Evolutionary conservation across 2,329 filamentous ascomycete genomes (phyloP).

Genomic region (Knoxdaviesia capensis): DNA sequence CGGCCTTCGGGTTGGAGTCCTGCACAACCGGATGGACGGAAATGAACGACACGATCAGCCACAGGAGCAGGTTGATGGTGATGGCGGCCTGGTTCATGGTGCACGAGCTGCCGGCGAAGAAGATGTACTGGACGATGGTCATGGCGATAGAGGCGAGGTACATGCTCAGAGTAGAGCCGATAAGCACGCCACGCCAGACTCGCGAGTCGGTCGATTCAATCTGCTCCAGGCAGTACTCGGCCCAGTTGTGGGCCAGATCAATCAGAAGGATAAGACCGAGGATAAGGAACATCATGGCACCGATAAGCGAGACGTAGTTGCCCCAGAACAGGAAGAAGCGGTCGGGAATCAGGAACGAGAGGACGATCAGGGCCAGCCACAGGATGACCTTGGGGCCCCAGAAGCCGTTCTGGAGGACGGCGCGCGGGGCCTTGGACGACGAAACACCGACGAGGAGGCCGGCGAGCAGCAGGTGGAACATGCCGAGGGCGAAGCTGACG

Average conservation of each 20-base stretch:
- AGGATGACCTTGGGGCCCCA: constrained; percentile 92
- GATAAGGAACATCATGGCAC: constrained; percentile 83
- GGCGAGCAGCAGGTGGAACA: constrained; percentile 81
- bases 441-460: constrained; percentile 70
- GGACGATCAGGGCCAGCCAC: constrained; percentile 70
- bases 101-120: constrained; percentile 68
- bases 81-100: constrained; percentile 95
- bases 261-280: constrained; percentile 83
- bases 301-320: constrained; percentile 74
- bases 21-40: constrained; percentile 84
- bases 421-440: constrained; percentile 71
- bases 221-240: constrained; percentile 83
- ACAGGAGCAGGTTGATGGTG: constrained; percentile 75
- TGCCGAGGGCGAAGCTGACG: constrained; percentile 90
- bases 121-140: constrained; percentile 94
- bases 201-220: constrained; percentile 78
- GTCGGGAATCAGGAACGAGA: constrained; percentile 93
- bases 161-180: constrained; percentile 87
- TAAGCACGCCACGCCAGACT: constrained; percentile 68
- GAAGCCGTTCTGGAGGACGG: constrained; percentile 88
- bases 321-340: constrained; percentile 90
- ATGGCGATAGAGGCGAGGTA: constrained; percentile 78
- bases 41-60: constrained; percentile 60
- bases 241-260: constrained; percentile 91
- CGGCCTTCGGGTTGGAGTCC: constrained; percentile 80